Base-by-base conservation (phyloP, 1,139 yeast species). In the Saccharomycopsis phalli region DNA sequence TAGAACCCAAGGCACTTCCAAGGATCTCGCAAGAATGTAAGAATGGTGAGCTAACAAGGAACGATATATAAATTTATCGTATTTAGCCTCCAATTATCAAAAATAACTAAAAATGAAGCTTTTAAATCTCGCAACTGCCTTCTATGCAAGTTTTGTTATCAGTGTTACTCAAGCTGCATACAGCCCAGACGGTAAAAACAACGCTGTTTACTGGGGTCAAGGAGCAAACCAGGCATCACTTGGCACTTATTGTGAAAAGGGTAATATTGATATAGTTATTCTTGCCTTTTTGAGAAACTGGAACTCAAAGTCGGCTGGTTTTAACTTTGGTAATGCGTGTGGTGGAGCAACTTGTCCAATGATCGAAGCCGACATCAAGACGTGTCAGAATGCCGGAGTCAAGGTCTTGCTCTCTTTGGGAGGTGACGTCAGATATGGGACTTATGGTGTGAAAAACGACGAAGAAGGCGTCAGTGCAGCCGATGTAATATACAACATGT, bases 181-280 rank as follows among this genome's bases (percentile, higher is more conserved):
- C 49, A 60, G 69, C 13, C 45, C 60, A 20, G 58, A 73, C 26
- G 66, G 73, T 40, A 60, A 71, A 37, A 81, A 82, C 51, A 76
- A 84, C 37, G 95, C 80, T 22, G 71, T 83, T n/a, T 86, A 86
- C 61, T 87, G 95, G 95, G 96, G 96, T 35, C 96, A 87, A 61
- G 76, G 78, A 53, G 76, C 93, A 16, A 43, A 42, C 13, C 95
- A 87, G 58, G 66, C 72, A 45, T 58, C 71, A 16, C 66, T 87
- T 45, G 67, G 79, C 5, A 59, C 67, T 41, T 84, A 86, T 63
- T 87, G 96, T 65, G 65, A 71, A 44, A 67, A 74, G 30, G 72
- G 72, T 45, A 68, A 76, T 38, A 81, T 79, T 29, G 95, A 86
- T 53, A 79, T 86, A 44, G 69, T 81, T 40, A 54, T 87, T 14